Base-by-base conservation (phyloP, 2,329 filamentous ascomycete species). In the Phialophora tarda region DNA sequence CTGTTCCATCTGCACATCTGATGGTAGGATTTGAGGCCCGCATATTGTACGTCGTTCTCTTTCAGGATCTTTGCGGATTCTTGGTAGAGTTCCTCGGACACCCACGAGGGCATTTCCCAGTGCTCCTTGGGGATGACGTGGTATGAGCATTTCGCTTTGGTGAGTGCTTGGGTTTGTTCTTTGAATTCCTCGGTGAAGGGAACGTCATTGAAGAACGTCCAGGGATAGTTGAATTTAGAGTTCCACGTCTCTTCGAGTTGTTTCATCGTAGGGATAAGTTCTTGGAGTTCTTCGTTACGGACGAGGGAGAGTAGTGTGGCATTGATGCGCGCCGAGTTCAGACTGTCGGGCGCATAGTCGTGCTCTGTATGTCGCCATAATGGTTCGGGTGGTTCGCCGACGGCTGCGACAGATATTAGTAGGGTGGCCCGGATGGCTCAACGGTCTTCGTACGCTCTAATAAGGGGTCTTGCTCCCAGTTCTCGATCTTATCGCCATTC, bases 1-100 rank as follows among this genome's bases (percentile, higher is more conserved):
- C 91, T 96, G 82, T 99, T 99, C 95, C 95, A 99, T 64, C 95
- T 89, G 77, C 95, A 99, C 95, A 99, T 99, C 77, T 98, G 91
- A 80, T 98, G 94, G 81, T 99, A 99, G 57, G 93, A 97, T 62
- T 91, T 81, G 84, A 91, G 91, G 73, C 88, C 85, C 74, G 91
- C 92, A 78, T 99, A 99, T 77, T 98, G 94, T 51, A 99, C 92
- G 10, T 90, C 86, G 74, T 94, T 87, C 76, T 95, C 91, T 75
- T 91, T 84, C 63, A 99, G 86, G 8, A 96, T 86, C 75, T 91
- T 87, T 67, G 92, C 88, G 28, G 93, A 97, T 78, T 96, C 93
- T 47, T 88, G 79, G 81, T 92, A 97, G 32, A 98, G 83, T 69
- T 96, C 91, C 74, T 88, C 81, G 79, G 96, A 93, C 77, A 99